Evolutionary conservation across 1,284 basidiomycete species (phyloP).

Genomic region (Termitomyces sp.): DNA sequence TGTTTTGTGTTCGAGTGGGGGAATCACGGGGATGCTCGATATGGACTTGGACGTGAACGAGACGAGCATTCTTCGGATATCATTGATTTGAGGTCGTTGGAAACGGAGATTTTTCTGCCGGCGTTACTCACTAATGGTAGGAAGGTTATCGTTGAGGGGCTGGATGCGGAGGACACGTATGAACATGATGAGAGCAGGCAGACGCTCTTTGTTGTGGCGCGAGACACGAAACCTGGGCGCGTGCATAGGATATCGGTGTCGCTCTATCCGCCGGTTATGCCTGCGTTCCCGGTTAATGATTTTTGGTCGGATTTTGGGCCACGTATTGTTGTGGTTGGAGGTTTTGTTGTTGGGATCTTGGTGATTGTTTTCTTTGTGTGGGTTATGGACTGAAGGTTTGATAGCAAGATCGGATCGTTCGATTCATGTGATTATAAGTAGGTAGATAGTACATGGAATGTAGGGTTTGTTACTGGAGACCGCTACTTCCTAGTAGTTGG

Average conservation of each 20-base stretch:
- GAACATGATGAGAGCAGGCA: constrained; percentile 56
- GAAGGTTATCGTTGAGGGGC: constrained; percentile 51
- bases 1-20: constrained; percentile 60
- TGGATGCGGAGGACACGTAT: constrained; percentile 42
- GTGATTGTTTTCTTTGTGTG: constrained; percentile 14
- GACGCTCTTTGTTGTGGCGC: constrained; percentile 59
- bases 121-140: constrained; percentile 52
- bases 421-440: background rate
- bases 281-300: constrained; percentile 51
- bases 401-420: background rate
- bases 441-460: background rate
- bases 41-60: background rate
- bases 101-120: constrained; percentile 82
- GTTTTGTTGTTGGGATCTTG: constrained; percentile 31
- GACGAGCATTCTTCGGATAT: background rate
- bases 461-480: too few relatives aligned
- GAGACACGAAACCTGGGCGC: constrained; percentile 37
- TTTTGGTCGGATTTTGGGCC: constrained; percentile 60
- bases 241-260: constrained; percentile 47
- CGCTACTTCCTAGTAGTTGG: too few relatives aligned
- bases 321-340: constrained; percentile 29
- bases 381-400: background rate
- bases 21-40: constrained; percentile 21
- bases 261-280: constrained; percentile 48
- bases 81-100: constrained; percentile 37